Percentiles rank a stretch among this genome's conserved stretches.
These are phyloP conservation scores for Spathaspora passalidarum DNA, from an alignment of 805 yeast genomes.

Conservation along the genomic window DNA sequence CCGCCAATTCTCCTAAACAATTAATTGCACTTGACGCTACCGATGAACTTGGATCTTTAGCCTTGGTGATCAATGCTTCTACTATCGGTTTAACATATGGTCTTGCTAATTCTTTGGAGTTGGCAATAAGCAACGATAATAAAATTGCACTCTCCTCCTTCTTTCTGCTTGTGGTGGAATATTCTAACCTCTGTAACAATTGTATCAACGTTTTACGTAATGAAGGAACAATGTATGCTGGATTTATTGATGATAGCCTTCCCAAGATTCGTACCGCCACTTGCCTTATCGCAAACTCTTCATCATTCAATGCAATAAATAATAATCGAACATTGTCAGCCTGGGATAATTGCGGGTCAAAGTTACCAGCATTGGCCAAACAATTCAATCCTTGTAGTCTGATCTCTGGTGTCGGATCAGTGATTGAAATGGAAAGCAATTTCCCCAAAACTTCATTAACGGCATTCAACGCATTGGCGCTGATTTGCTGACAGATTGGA, in stretches of 20 bases:
- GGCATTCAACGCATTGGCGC: conserved; percentile 75
- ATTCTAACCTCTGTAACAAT: conserved; percentile 78
- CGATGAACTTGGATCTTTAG: conserved; percentile 66
- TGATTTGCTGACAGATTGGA: conserved; percentile 79
- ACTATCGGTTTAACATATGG: conserved; percentile 93
- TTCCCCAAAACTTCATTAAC: conserved; percentile 84
- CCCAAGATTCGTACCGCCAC: conserved; percentile 80
- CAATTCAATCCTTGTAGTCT: conserved; percentile 74
- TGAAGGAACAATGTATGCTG: conserved; percentile 94
- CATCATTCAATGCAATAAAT: conserved; percentile 90
- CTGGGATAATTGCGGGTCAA: conserved; percentile 92
- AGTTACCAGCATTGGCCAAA: conserved; percentile 56
- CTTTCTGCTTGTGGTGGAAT: conserved; percentile 66
- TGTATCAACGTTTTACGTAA: conserved; percentile 84
- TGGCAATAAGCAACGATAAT: conserved; percentile 67
- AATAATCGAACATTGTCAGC: conserved; percentile 84
- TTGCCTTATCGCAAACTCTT: conserved; percentile 76
- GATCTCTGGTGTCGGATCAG: conserved; percentile 85
- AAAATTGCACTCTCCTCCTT: conserved; percentile 86
- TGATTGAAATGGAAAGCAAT: conserved; percentile 75
- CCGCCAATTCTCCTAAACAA: conserved; percentile 86
- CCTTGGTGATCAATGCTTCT: conserved; percentile 75
- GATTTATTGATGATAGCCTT: conserved; percentile 78
- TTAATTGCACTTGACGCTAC: conserved; percentile 84
- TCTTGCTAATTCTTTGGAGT: conserved; percentile 77